Conservation (phyloP, 768 basidiomycete species). For the Rhizopogon salebrosus region DNA sequence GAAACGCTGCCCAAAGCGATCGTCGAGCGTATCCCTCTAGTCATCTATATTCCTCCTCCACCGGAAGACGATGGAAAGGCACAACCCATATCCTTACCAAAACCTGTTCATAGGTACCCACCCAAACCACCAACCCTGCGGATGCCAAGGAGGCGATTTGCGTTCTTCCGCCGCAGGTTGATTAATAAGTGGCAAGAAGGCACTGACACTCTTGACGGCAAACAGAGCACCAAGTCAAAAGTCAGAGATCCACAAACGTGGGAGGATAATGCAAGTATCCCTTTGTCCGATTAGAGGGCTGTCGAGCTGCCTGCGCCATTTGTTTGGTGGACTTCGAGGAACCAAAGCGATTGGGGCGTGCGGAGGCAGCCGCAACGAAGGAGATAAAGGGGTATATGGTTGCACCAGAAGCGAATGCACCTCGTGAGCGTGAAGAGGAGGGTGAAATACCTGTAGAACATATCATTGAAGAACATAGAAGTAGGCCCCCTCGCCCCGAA, state of each 20-base stretch:
- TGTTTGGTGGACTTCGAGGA: slow-evolving; percentile 84
- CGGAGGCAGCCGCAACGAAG: slow-evolving; percentile 22
- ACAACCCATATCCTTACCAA: slow-evolving; percentile 37
- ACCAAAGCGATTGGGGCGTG: slow-evolving; percentile 38
- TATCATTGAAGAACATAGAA: slow-evolving; percentile 35
- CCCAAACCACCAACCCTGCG: slow-evolving; percentile 37
- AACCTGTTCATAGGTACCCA: slow-evolving; percentile 55
- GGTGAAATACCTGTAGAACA: slow-evolving; percentile 29
- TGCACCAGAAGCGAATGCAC: not conserved
- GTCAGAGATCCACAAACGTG: slow-evolving; percentile 43
- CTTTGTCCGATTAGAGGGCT: slow-evolving; percentile 76
- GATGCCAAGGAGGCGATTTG: slow-evolving; percentile 43
- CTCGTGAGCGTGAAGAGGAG: slow-evolving; percentile 15
- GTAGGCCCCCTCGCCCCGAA: slow-evolving; percentile 45
- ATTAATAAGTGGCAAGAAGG: slow-evolving; percentile 16
- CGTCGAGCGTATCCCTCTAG: too few species aligned
- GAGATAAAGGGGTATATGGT: slow-evolving; percentile 13
- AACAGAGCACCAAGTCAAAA: slow-evolving; percentile 4
- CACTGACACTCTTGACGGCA: slow-evolving; percentile 14
- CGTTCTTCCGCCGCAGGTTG: slow-evolving; percentile 37
- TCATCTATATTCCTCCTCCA: too few species aligned
- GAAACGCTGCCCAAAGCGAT: slow-evolving; percentile 65
- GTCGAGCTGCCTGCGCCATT: slow-evolving; percentile 80
- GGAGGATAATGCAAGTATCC: slow-evolving; percentile 77
- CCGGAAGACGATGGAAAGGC: too few species aligned